Base-by-base conservation (phyloP, 192 early-diverging fungal species). In the Kickxella alabastrina region DNA sequence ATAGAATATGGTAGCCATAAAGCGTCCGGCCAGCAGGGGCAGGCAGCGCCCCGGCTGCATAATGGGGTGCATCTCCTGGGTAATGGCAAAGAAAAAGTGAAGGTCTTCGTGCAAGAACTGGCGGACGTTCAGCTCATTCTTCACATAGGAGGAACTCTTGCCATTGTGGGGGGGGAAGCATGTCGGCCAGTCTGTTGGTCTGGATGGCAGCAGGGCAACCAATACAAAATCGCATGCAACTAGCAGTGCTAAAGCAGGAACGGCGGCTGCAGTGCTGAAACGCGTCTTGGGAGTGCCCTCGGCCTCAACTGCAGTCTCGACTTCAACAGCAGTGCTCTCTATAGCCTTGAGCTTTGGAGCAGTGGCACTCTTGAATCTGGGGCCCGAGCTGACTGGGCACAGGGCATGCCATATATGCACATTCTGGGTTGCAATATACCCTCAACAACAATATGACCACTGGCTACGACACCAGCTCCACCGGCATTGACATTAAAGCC, bases 1-100 rank as follows among this genome's bases (percentile, higher is more conserved):
- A 57, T 87, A 97, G 81, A 99, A 99, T 54, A 95, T 91, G 14
- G 90, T 86, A 62, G 87, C 88, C 80, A 99, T 83, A 0, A 96
- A 87, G 42, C 92, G 92, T 19, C 96, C 95, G 36, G 82, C 73
- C 36, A 99, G 78, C 40, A 99, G 52, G 31, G 92, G 87, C 40
- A 95, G 79, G 21, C 79, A 75, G 23, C 93, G 93, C 35, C 87
- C 83, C 36, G 89, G 84, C 72, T 99, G 92, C 10, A 99, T 95
- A 24, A 87, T 72, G 12, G 84, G 92, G 59, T 91, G 86, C 92
- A 99, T 93, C 75, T 99, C 96, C 58, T 95, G 89, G 0, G 96
- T 95, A 10, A 96, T 83, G 17, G 92, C 89, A 77, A 99, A 99
- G 32, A 99, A 72, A 28, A 88, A 67, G 74, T 99, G 96, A 39